Percentiles rank a stretch among this genome's conserved stretches.
phyloP scores from a whole-genome alignment of 139 green algal species.

The Yamagishiella unicocca region DNA sequence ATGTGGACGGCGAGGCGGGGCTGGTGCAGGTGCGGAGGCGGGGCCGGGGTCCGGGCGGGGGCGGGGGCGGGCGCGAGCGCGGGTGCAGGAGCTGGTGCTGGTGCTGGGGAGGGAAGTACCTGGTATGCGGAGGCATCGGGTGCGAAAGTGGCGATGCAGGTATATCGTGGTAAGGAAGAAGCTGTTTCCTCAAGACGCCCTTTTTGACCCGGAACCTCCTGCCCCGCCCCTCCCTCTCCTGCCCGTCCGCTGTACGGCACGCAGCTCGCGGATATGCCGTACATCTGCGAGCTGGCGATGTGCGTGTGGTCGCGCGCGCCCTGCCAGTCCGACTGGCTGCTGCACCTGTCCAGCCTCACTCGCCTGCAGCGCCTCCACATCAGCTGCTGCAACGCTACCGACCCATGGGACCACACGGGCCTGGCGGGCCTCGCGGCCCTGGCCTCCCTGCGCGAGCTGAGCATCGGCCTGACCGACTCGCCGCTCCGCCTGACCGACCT shows the following conservation, averaged over 20 bases:
- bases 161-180: too few relatives aligned
- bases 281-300: constrained; percentile 10
- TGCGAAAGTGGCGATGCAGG: too few relatives aligned
- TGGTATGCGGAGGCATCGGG: too few relatives aligned
- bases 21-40: not conserved
- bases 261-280: constrained; percentile 1
- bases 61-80: too few relatives aligned
- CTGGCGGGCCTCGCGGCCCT: not conserved
- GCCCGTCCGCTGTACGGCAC: not conserved
- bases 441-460: not conserved
- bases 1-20: not conserved
- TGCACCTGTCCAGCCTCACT: not conserved
- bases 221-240: not conserved
- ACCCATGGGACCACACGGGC: not conserved
- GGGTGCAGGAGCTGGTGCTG: too few relatives aligned
- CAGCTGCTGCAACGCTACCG: not conserved
- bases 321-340: not conserved
- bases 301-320: constrained; percentile 6
- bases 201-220: too few relatives aligned
- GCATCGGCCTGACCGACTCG: not conserved
- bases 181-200: too few relatives aligned
- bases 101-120: too few relatives aligned
- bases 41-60: too few relatives aligned
- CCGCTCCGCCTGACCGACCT: not conserved
- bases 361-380: not conserved